These are phyloP conservation scores for Leptomonas seymouri DNA, from an alignment of 208 protist species.

Conservation along the genomic window DNA sequence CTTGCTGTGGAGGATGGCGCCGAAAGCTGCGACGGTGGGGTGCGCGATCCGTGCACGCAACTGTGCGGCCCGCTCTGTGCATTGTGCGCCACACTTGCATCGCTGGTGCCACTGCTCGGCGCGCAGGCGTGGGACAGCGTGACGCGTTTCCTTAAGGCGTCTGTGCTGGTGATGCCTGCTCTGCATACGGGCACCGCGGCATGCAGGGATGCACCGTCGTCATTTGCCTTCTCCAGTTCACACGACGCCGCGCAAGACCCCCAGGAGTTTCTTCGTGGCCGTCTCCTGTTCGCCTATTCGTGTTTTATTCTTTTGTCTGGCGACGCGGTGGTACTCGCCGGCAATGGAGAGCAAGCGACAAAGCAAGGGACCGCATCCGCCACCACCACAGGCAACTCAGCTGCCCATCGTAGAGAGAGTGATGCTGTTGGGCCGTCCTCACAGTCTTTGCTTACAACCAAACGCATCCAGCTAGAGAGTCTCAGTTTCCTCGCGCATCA, in stretches of 20 bases:
- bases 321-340: conserved; percentile 12
- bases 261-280: conserved; percentile 15
- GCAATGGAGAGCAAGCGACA: not conserved
- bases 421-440: not conserved
- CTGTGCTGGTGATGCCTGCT: conserved; percentile 8
- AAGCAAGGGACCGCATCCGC: not conserved
- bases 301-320: conserved; percentile 31
- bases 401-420: not conserved
- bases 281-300: conserved; percentile 26
- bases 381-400: not conserved
- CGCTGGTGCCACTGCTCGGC: conserved; percentile 43
- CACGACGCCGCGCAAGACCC: conserved; percentile 12
- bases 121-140: conserved; percentile 38
- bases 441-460: not conserved
- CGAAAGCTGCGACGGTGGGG: not conserved
- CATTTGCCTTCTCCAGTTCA: not conserved
- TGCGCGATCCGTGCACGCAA: conserved; percentile 13
- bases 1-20: not conserved
- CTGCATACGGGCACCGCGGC: too few species aligned
- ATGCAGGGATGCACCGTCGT: not conserved
- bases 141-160: conserved; percentile 22
- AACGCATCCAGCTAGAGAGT: conserved; percentile 20
- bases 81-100: conserved; percentile 46
- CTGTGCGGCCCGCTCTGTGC: conserved; percentile 39
- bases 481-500: conserved; percentile 35